A percentile compares a stretch with the other conserved stretches of the same genome.
phyloP scores from a whole-genome alignment of 2,329 filamentous ascomycete species.

The Lecanicillium sp. region DNA sequence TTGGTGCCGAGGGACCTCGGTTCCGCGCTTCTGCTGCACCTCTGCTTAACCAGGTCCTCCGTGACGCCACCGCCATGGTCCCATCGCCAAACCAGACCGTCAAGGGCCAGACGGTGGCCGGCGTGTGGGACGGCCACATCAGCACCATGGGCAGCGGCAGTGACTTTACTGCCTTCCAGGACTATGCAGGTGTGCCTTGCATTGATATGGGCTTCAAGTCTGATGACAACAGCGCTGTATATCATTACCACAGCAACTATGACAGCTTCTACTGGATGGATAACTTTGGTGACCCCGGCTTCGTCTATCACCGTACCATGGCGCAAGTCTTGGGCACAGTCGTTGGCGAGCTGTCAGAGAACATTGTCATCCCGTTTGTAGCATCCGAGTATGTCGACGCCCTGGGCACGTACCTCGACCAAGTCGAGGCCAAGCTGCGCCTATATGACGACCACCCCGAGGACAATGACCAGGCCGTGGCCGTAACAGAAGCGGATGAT shows the following conservation, averaged over 20 bases:
- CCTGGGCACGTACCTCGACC: slow-evolving; percentile 43
- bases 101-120: slow-evolving; percentile 59
- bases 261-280: slow-evolving; percentile 89
- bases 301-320: slow-evolving; percentile 58
- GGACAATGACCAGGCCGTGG: slow-evolving; percentile 7
- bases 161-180: slow-evolving; percentile 69
- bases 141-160: slow-evolving; percentile 63
- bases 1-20: slow-evolving; percentile 57
- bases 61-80: slow-evolving; percentile 56
- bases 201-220: slow-evolving; percentile 54
- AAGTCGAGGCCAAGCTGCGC: slow-evolving; percentile 40
- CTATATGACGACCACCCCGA: slow-evolving; percentile 9
- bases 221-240: slow-evolving; percentile 43
- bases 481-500: neutral
- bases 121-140: slow-evolving; percentile 58
- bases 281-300: slow-evolving; percentile 63
- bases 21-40: slow-evolving; percentile 64
- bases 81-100: slow-evolving; percentile 72
- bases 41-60: slow-evolving; percentile 64
- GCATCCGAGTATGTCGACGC: slow-evolving; percentile 57
- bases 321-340: slow-evolving; percentile 58
- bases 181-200: slow-evolving; percentile 60
- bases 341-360: slow-evolving; percentile 53
- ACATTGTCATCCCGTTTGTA: slow-evolving; percentile 54
- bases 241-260: slow-evolving; percentile 88